Base-by-base conservation (phyloP, 495 filamentous ascomycete genomes). In the Tuber borchii region DNA sequence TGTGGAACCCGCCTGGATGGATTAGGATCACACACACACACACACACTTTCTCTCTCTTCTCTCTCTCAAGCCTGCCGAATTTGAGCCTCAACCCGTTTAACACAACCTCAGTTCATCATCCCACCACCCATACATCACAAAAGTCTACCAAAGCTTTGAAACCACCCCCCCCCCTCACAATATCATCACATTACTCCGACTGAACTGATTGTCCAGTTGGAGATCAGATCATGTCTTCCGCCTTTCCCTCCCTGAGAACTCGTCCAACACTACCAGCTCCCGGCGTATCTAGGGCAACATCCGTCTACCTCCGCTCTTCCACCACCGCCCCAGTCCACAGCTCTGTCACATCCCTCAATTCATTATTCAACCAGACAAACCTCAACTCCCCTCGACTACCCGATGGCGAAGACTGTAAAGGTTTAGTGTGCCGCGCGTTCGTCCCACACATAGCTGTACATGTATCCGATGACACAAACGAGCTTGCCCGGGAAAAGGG, bases 371-470 rank as follows among this genome's bases (percentile, higher is more conserved):
- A 69, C 31, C 70, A 74, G 12, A 56, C 73, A 39, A 56, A 75
- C n/a, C 46, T 72, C 51, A 75, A 22, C 42, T 73, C 75, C 65
- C 70, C 45, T 7, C n/a, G 73, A 26, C 39, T 17, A n/a, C 31
- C 74, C 43, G 71, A 39, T 10, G 70, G 73, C 22, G 78, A 78
- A 74, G 74, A 84, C 73, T 76, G 70, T 39, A 74, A 74, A 39
- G 72, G 78, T 26, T 85, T 95, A 2, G 91, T 99, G 44, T 87
- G 93, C 31, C 90, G 90, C 45, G 90, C 93, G 10, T 97, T 97
- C 79, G 92, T 93, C 2, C 96, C 95, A 3, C 91, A 94, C 69
- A 88, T 99, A 39, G 92, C 91, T 0, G 88, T 98, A 4, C 91
- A 93, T 80, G 90, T 93, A 22, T 97, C 93, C 2, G 83, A 87